Evolutionary conservation across 495 filamentous ascomycete species (phyloP).

Genomic region (Lentithecium fluviatile): DNA sequence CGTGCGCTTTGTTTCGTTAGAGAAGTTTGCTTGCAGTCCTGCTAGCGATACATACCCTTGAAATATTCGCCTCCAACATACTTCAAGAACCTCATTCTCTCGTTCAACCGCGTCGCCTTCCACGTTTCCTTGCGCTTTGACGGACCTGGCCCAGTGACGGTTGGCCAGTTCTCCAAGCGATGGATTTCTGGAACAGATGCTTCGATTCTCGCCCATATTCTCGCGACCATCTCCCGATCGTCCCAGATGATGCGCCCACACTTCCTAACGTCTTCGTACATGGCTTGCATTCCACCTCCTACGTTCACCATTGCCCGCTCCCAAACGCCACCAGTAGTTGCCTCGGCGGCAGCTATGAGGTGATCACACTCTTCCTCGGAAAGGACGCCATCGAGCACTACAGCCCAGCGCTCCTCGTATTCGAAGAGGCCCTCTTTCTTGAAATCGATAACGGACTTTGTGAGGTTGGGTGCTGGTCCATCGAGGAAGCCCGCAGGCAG

Average conservation of each 20-base stretch:
- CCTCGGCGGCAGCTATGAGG: slow-evolving; percentile 41
- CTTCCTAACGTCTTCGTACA: slow-evolving; percentile 59
- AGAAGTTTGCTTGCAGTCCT: neutral
- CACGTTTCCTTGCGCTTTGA: slow-evolving; percentile 51
- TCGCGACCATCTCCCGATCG: slow-evolving; percentile 56
- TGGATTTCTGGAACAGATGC: slow-evolving; percentile 49
- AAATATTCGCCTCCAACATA: slow-evolving; percentile 79
- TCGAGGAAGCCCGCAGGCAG: slow-evolving; percentile 39
- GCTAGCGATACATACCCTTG: slow-evolving; percentile 49
- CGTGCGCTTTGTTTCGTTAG: slow-evolving; percentile 56
- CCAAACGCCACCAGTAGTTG: slow-evolving; percentile 48
- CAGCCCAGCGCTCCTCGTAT: slow-evolving; percentile 41
- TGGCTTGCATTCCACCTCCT: slow-evolving; percentile 59
- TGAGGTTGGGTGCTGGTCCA: slow-evolving; percentile 36
- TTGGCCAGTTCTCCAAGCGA: slow-evolving; percentile 43
- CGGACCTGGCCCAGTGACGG: slow-evolving; percentile 51
- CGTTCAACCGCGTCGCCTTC: slow-evolving; percentile 64
- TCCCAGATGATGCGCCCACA: slow-evolving; percentile 78
- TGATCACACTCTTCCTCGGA: slow-evolving; percentile 43
- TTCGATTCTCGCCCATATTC: slow-evolving; percentile 59
- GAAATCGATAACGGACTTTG: slow-evolving; percentile 39
- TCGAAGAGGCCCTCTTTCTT: slow-evolving; percentile 35
- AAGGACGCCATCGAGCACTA: slow-evolving; percentile 46
- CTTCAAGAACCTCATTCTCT: slow-evolving; percentile 75
- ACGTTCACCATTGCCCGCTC: slow-evolving; percentile 67